Conservation (phyloP, 2,329 filamentous ascomycete species). For the Pseudogymnoascus sp. region DNA sequence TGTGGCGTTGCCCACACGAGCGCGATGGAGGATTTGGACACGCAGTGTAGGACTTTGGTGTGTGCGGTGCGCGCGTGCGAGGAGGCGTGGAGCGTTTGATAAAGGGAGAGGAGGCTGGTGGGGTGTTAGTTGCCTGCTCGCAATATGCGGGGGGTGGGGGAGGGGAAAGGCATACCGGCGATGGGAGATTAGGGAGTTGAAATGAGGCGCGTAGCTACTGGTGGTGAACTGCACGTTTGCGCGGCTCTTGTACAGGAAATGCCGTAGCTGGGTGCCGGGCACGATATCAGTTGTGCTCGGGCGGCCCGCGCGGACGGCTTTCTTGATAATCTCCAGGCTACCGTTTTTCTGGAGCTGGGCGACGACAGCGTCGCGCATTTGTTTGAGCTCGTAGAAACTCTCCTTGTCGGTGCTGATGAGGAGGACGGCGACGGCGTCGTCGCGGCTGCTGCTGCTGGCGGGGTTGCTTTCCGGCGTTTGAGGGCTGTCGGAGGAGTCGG, state of each 20-base stretch:
- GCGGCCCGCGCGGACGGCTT: constrained; percentile 63
- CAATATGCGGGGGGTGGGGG: not conserved
- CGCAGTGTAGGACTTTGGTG: constrained; percentile 76
- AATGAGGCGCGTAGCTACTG: constrained; percentile 69
- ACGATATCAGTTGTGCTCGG: constrained; percentile 66
- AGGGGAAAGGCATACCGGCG: constrained; percentile 42
- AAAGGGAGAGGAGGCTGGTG: constrained; percentile 65
- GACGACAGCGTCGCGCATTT: constrained; percentile 55
- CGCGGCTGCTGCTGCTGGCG: constrained; percentile 58
- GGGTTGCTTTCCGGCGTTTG: constrained; percentile 50
- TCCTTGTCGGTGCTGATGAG: constrained; percentile 90
- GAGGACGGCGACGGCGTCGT: constrained; percentile 80
- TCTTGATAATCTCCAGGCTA: constrained; percentile 64
- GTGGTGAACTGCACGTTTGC: constrained; percentile 94
- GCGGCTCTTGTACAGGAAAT: constrained; percentile 93
- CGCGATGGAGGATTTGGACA: constrained; percentile 65
- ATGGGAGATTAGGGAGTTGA: constrained; percentile 49
- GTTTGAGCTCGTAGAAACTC: constrained; percentile 81
- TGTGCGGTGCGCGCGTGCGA: constrained; percentile 80
- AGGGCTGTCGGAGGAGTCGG: constrained; percentile 39
- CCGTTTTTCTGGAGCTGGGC: constrained; percentile 68
- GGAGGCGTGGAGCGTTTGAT: constrained; percentile 74
- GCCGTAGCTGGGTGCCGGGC: constrained; percentile 70
- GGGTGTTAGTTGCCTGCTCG: not conserved
- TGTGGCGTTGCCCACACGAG: constrained; percentile 85